A percentile compares a stretch with the other conserved stretches of the same genome.
Conservation (phyloP, 2,329 filamentous ascomycete species). For the Curvularia sp. region DNA sequence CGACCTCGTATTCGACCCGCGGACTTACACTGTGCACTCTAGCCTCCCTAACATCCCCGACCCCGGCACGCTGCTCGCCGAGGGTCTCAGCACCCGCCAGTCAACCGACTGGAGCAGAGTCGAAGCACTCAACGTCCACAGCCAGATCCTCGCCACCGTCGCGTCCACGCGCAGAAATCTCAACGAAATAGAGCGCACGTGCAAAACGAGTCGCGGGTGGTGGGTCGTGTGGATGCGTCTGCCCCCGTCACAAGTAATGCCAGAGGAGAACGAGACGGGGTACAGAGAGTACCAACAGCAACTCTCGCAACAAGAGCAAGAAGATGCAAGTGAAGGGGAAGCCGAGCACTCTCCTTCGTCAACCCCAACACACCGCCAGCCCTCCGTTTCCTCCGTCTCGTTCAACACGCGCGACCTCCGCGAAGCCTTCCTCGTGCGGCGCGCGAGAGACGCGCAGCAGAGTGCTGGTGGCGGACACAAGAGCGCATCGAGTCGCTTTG, state of each 20-base stretch:
- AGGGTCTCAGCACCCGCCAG: constrained; percentile 40
- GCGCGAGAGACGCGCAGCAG: constrained; percentile 44
- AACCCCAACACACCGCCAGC: constrained; percentile 7
- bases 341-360: background rate
- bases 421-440: constrained; percentile 53
- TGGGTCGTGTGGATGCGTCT: constrained; percentile 71
- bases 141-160: constrained; percentile 64
- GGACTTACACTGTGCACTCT: constrained; percentile 64
- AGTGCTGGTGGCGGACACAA: background rate
- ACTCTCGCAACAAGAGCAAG: constrained; percentile 11
- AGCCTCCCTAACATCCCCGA: constrained; percentile 70
- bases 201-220: constrained; percentile 70
- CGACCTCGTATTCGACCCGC: constrained; percentile 67
- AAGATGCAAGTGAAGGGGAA: background rate
- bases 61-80: constrained; percentile 54
- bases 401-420: constrained; percentile 45
- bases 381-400: constrained; percentile 14
- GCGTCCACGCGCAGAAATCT: constrained; percentile 55
- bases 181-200: constrained; percentile 64
- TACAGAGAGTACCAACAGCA: background rate
- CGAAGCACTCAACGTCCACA: constrained; percentile 68
- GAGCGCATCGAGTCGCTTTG: constrained; percentile 31
- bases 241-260: constrained; percentile 32
- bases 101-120: constrained; percentile 57
- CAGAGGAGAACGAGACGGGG: background rate